These are phyloP conservation scores for Saccharomyces hybrid DNA, from an alignment of 1,139 yeast species.

Conservation along the genomic window DNA sequence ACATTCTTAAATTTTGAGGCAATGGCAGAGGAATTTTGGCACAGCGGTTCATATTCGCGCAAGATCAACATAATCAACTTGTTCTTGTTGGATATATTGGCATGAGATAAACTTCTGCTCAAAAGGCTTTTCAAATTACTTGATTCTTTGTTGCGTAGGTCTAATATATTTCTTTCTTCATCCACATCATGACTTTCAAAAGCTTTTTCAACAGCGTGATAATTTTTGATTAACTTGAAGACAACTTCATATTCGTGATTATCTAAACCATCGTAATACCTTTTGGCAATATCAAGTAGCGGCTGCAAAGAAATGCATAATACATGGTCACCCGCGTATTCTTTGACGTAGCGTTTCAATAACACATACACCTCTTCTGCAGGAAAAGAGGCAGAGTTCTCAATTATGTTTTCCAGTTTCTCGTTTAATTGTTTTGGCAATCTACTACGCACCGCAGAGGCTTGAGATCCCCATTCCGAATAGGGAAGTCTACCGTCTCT, in stretches of 20 bases:
- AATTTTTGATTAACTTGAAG: slow-evolving; percentile 56
- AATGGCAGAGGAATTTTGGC: slow-evolving; percentile 55
- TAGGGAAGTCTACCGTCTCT: slow-evolving; percentile 78
- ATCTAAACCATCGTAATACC: slow-evolving; percentile 63
- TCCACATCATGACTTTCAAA: slow-evolving; percentile 66
- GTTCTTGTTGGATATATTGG: slow-evolving; percentile 84
- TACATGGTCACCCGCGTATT: slow-evolving; percentile 41
- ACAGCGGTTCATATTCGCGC: slow-evolving; percentile 62
- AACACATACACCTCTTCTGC: not conserved
- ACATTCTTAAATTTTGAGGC: slow-evolving; percentile 62
- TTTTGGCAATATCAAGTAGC: slow-evolving; percentile 54
- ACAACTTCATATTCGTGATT: slow-evolving; percentile 75
- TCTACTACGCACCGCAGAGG: slow-evolving; percentile 88
- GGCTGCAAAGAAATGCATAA: slow-evolving; percentile 61
- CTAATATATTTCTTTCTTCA: slow-evolving; percentile 76
- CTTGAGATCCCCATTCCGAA: slow-evolving; percentile 81
- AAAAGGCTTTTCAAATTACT: slow-evolving; percentile 66
- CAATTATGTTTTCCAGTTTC: slow-evolving; percentile 55
- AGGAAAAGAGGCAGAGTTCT: slow-evolving; percentile 41
- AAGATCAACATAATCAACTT: slow-evolving; percentile 75
- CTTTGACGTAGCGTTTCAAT: not conserved
- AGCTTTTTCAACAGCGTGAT: slow-evolving; percentile 62
- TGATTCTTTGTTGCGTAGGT: slow-evolving; percentile 76
- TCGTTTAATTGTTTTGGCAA: slow-evolving; percentile 71
- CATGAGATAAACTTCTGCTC: slow-evolving; percentile 66